Percentiles rank a stretch among this genome's conserved stretches.
Evolutionary conservation across 2,329 filamentous ascomycete genomes (phyloP).

Genomic region (Ophiostoma perfectum): DNA sequence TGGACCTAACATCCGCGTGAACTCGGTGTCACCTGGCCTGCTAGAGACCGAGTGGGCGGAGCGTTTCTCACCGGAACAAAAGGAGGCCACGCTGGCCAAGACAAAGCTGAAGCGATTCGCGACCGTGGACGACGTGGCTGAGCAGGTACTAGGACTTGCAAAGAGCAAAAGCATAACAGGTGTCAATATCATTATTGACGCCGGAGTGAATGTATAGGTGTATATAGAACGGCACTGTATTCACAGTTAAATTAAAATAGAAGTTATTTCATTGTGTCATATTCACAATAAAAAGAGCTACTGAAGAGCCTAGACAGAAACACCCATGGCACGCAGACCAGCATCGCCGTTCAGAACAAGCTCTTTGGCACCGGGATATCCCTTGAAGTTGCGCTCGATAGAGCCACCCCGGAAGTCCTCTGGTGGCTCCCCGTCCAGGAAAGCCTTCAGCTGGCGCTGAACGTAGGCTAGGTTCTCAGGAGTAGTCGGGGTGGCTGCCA

Average conservation of each 20-base stretch:
- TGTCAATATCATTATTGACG: constrained; percentile 24
- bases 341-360: not conserved
- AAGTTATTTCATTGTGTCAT: not conserved
- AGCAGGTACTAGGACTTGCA: constrained; percentile 23
- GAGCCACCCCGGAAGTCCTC: constrained; percentile 26
- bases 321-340: not conserved
- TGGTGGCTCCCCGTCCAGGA: constrained; percentile 20
- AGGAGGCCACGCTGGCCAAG: constrained; percentile 47
- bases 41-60: constrained; percentile 59
- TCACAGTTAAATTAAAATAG: not conserved
- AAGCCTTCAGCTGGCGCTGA: constrained; percentile 17
- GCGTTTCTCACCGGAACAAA: constrained; percentile 51
- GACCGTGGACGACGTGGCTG: constrained; percentile 41
- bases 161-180: constrained; percentile 24
- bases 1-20: constrained; percentile 53
- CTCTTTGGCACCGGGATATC: not conserved
- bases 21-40: constrained; percentile 52
- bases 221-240: not conserved
- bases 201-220: constrained; percentile 16
- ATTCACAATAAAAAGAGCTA: not conserved
- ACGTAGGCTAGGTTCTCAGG: constrained; percentile 20
- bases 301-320: not conserved
- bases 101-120: constrained; percentile 56
- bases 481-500: constrained; percentile 23
- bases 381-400: not conserved